Base-by-base conservation (phyloP, 2,329 filamentous ascomycete species). In the Chrysoporthe austroafricana region DNA sequence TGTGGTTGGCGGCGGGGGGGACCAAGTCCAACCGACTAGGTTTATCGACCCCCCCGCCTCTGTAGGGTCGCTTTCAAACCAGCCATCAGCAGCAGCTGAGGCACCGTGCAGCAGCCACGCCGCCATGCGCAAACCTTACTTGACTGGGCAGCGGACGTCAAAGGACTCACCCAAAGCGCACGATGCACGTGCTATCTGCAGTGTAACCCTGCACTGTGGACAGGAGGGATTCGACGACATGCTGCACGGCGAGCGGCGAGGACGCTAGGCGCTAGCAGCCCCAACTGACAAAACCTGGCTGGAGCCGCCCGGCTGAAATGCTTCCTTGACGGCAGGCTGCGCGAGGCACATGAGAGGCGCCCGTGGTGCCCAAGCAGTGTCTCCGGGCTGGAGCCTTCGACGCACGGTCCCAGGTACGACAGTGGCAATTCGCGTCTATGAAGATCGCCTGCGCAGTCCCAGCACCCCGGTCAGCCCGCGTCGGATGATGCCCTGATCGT, bases 161-260 rank as follows among this genome's bases (percentile, higher is more conserved):
- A 26, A 57, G 54, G n/a, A 32, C 52, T 36, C 16, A n/a, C 18
- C 32, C 32, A 60, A 36, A 39, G 56, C 39, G 36, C n/a, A 59
- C 21, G n/a, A 39, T 60, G 57, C 57, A 60, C 57, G 57, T 60
- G 57, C 59, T 46, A 61, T 44, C 39, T 61, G 59, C 59, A 61
- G 16, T 61, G 59, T 61, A 61, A 61, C 59, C 11, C 59, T 61
- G 26, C 13, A 61, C 59, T 57, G 54, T 57, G 16, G 16, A 14
- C 54, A 39, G 32, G 34, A 34, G 32, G 13, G 26, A 6, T 46
- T 46, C 54, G 54, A 57, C 54, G 54, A 57, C 54, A 57, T 57
- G 54, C 54, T 57, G 54, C 54, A 57, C 18, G 32, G 32, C 54
- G 34, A 21, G 50, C 5, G 9, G 21, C 1, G 44, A 9, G 4